Evolutionary conservation across 192 early-diverging fungal species (phyloP).

Genomic region (Thoreauomyces humboldtii): DNA sequence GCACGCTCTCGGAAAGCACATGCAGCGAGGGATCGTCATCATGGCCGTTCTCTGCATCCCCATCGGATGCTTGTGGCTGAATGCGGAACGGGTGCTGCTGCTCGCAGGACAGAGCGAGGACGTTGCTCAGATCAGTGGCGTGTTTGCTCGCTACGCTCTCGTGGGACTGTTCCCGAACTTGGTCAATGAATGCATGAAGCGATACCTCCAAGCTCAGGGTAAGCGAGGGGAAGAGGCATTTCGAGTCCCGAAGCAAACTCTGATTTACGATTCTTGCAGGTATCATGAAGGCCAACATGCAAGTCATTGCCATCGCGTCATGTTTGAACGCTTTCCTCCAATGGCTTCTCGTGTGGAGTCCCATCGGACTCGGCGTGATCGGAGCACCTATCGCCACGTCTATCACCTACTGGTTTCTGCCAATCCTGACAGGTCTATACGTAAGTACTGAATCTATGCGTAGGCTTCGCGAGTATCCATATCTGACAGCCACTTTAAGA

Average conservation of each 20-base stretch:
- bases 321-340: conserved; percentile 74
- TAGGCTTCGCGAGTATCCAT: too few species aligned
- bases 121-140: conserved; percentile 64
- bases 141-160: conserved; percentile 68
- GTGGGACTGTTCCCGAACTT: conserved; percentile 74
- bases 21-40: conserved; percentile 71
- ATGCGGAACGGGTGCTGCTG: conserved; percentile 66
- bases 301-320: conserved; percentile 64
- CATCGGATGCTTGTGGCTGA: conserved; percentile 69
- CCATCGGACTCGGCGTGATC: conserved; percentile 68
- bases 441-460: too few species aligned
- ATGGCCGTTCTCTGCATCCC: conserved; percentile 66
- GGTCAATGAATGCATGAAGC: conserved; percentile 80
- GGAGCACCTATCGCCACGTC: conserved; percentile 83
- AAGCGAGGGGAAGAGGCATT: not conserved
- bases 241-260: not conserved
- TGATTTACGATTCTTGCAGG: conserved; percentile 29
- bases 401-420: conserved; percentile 74
- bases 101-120: conserved; percentile 71
- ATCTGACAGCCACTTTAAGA: too few species aligned
- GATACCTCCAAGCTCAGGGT: conserved; percentile 87
- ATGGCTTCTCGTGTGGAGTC: conserved; percentile 79
- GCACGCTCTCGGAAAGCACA: conserved; percentile 47
- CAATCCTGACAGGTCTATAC: conserved; percentile 65
- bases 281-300: conserved; percentile 81